Evolutionary conservation across 345 rosid species (phyloP).

Genomic region (Cardamine resedifolia): DNA sequence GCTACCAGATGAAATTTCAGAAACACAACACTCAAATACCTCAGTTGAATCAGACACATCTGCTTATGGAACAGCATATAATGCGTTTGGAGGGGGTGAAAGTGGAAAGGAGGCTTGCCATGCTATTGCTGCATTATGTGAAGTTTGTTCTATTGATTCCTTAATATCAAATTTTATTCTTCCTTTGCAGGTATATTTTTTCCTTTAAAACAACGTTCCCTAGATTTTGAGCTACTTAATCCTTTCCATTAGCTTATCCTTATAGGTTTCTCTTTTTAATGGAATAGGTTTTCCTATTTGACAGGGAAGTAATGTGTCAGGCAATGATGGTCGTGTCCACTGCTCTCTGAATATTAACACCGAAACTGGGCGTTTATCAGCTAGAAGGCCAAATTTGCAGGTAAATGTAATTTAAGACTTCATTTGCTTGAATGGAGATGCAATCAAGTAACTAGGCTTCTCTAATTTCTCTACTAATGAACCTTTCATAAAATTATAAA

Average conservation of each 20-base stretch:
- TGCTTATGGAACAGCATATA: constrained; percentile 54
- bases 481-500: not conserved
- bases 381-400: constrained; percentile 97
- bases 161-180: constrained; percentile 95
- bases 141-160: constrained; percentile 86
- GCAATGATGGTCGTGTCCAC: constrained; percentile 83
- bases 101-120: constrained; percentile 83
- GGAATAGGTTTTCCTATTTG: too few relatives aligned
- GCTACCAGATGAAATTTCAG: constrained; percentile 30
- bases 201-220: not conserved
- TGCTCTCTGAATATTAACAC: constrained; percentile 97
- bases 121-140: constrained; percentile 90
- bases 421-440: constrained; percentile 10
- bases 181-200: constrained; percentile 74
- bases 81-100: constrained; percentile 52
- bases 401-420: constrained; percentile 37
- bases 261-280: not conserved
- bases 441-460: constrained; percentile 23
- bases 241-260: constrained; percentile 3
- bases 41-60: constrained; percentile 46
- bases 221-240: not conserved
- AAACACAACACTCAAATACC: constrained; percentile 26
- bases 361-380: constrained; percentile 96
- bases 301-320: constrained; percentile 80
- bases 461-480: constrained; percentile 7